Conservation (phyloP, 352 stramenopile genomes). For the Pseudoperonospora humuli region DNA sequence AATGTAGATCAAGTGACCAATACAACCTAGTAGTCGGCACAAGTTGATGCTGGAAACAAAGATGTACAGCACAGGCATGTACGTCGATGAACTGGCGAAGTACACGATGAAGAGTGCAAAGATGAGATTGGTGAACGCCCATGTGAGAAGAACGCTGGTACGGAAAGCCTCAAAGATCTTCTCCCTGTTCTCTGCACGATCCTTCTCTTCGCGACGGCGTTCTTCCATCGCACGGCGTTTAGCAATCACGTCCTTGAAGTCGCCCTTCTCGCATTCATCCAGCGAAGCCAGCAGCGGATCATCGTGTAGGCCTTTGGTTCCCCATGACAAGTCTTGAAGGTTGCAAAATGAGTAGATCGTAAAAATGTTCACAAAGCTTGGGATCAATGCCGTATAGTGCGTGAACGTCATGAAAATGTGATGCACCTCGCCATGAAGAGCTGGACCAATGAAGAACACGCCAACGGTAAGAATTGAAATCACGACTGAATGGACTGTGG, state of each 20-base stretch:
- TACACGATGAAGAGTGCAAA: conserved; percentile 67
- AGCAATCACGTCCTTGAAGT: conserved; percentile 81
- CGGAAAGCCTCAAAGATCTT: conserved; percentile 78
- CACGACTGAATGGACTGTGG: conserved; percentile 43
- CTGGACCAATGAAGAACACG: conserved; percentile 79
- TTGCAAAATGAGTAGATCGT: conserved; percentile 88
- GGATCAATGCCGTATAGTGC: conserved; percentile 82
- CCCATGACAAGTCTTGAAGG: conserved; percentile 84
- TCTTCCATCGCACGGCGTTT: conserved; percentile 70
- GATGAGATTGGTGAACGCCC: conserved; percentile 79
- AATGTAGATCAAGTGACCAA: conserved; percentile 69
- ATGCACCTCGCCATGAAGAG: conserved; percentile 71
- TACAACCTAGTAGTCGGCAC: conserved; percentile 49
- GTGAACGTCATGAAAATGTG: conserved; percentile 82
- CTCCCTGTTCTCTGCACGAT: conserved; percentile 57
- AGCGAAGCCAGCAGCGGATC: conserved; percentile 35
- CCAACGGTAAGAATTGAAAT: conserved; percentile 64
- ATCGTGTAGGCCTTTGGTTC: conserved; percentile 62
- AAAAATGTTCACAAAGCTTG: conserved; percentile 87
- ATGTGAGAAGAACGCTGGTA: conserved; percentile 73
- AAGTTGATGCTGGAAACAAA: conserved; percentile 66
- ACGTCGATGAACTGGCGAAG: conserved; percentile 45
- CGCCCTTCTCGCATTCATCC: conserved; percentile 62
- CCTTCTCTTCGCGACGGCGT: conserved; percentile 46
- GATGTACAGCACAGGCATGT: conserved; percentile 65